A percentile compares a stretch with the other conserved stretches of the same genome.
Conservation (phyloP, 352 stramenopile genomes). For the Pythium monospermum region DNA sequence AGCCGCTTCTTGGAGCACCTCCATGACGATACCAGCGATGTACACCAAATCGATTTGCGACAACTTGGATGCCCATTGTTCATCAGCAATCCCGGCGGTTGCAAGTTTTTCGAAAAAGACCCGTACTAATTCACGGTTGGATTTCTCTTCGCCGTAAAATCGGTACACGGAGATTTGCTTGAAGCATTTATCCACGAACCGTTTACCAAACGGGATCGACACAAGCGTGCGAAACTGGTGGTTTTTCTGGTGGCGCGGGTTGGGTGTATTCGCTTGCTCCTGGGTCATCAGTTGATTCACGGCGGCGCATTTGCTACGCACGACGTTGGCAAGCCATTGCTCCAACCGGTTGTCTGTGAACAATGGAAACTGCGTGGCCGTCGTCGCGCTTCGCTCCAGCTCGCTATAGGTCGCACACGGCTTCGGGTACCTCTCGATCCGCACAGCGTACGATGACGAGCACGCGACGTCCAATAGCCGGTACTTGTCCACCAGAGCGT, state of each 20-base stretch:
- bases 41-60: constrained; percentile 34
- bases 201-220: constrained; percentile 54
- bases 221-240: constrained; percentile 65
- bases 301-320: constrained; percentile 45
- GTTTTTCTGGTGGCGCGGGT: constrained; percentile 64
- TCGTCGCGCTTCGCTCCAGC: constrained; percentile 36
- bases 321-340: constrained; percentile 60
- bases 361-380: constrained; percentile 33
- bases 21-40: constrained; percentile 57
- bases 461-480: constrained; percentile 61
- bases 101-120: constrained; percentile 82
- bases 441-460: constrained; percentile 67
- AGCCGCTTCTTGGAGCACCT: constrained; percentile 70
- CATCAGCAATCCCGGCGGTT: constrained; percentile 57
- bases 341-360: constrained; percentile 75
- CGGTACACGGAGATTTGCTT: constrained; percentile 65
- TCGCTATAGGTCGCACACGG: constrained; percentile 63
- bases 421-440: constrained; percentile 79
- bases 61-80: constrained; percentile 50
- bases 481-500: constrained; percentile 65
- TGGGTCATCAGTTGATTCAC: constrained; percentile 47
- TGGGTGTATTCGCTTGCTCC: constrained; percentile 37
- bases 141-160: constrained; percentile 68
- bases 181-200: constrained; percentile 66
- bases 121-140: constrained; percentile 60